Conservation (phyloP, 305 asterid genomes). For the Fraxinus platypoda region DNA sequence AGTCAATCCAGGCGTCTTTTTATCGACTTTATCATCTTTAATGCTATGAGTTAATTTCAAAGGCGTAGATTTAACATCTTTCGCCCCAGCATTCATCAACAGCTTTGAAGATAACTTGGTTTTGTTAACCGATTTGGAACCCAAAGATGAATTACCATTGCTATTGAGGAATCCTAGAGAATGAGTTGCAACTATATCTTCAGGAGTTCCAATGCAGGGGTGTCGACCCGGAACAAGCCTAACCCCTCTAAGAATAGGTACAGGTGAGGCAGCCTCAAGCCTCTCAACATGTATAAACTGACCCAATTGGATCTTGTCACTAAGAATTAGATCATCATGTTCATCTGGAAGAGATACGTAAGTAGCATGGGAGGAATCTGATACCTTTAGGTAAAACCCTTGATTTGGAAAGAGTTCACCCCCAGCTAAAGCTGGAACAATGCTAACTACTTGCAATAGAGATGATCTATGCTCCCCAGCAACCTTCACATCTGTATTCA, state of each 20-base stretch:
- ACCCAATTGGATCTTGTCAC: conserved; percentile 96
- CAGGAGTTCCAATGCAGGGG: conserved; percentile 95
- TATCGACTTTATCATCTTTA: conserved; percentile 54
- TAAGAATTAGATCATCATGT: conserved; percentile 84
- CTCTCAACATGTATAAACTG: conserved; percentile 89
- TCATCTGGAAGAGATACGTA: conserved; percentile 93
- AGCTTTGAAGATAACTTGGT: conserved; percentile 37
- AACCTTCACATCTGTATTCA: conserved; percentile 91
- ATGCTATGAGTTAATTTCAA: conserved; percentile 39
- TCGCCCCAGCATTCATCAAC: conserved; percentile 29
- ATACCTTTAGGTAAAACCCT: conserved; percentile 96
- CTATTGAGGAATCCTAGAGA: conserved; percentile 76
- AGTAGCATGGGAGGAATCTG: conserved; percentile 97
- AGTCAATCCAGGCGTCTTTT: conserved; percentile 50
- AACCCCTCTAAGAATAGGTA: conserved; percentile 82
- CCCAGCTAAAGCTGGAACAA: conserved; percentile 93
- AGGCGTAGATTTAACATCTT: conserved; percentile 44
- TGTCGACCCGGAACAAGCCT: conserved; percentile 88
- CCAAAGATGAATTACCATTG: conserved; percentile 45
- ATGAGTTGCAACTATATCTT: conserved; percentile 88
- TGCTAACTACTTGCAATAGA: conserved; percentile 84
- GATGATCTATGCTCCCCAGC: conserved; percentile 97
- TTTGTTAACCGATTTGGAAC: conserved; percentile 41
- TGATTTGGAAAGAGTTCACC: conserved; percentile 93
- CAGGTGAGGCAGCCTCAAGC: conserved; percentile 93